Percentiles rank a stretch among this genome's conserved stretches.
Evolutionary conservation across 345 rosid species (phyloP).

Genomic region (Citrus medica): DNA sequence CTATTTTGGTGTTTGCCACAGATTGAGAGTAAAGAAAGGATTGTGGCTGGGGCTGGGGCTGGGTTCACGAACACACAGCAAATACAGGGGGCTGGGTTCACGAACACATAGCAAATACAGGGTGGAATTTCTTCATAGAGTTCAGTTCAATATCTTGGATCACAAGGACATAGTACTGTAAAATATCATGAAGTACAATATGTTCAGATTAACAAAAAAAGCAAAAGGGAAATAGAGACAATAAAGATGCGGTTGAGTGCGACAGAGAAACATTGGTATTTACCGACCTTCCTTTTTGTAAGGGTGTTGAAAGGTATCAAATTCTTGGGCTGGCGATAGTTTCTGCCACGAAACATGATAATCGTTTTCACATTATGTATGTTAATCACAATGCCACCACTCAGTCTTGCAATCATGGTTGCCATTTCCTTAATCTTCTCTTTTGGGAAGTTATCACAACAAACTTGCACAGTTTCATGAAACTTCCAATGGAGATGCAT

Average conservation of each 20-base stretch:
- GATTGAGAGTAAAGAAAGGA: background rate
- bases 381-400: constrained; percentile 88
- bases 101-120: background rate
- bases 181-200: background rate
- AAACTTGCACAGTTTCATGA: constrained; percentile 97
- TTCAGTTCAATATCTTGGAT: background rate
- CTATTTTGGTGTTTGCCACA: background rate
- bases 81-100: background rate
- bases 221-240: background rate
- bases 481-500: constrained; percentile 99
- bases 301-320: constrained; percentile 93
- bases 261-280: background rate
- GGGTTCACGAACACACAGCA: background rate
- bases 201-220: background rate
- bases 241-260: background rate
- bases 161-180: background rate
- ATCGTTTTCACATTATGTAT: constrained; percentile 87
- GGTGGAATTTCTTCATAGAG: background rate
- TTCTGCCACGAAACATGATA: constrained; percentile 97
- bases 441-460: constrained; percentile 90
- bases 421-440: constrained; percentile 98
- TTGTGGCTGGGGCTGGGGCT: background rate
- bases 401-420: constrained; percentile 78
- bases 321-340: constrained; percentile 92
- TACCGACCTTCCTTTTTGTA: constrained; percentile 85